Base-by-base conservation (phyloP, 306 rosid genomes). In the Oxytropis ochrocephala region DNA sequence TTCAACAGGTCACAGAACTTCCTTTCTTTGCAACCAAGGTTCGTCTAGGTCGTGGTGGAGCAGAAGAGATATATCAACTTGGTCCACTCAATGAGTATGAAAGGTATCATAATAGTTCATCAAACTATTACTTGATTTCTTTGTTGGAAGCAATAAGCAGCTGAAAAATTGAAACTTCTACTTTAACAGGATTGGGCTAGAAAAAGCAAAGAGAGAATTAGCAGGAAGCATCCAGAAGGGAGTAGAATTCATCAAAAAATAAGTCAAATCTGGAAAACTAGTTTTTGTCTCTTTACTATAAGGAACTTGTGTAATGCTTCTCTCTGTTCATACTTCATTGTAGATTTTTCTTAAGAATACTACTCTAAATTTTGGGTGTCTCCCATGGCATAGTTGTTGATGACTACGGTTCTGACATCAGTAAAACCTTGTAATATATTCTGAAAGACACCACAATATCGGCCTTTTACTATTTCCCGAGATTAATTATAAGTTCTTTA, bases 1-100 rank as follows among this genome's bases (percentile, higher is more conserved):
- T 68, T 27, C 50, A 38, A 75, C 61, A 92, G 96, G 98, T 92
- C 64, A 92, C 98, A 0, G 98, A 92, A 76, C 95, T 92, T 69
- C 96, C 98, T 38, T 92, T 75, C 90, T 89, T 92, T 43, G 96
- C 98, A 64, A 77, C 90, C 64, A 92, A 89, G 79, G 95, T 92
- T 10, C 88, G 92, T 39, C 86, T 92, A 19, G 98, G 96, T 70
- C 96, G 95, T 12, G 63, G 46, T 9, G 98, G 98, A 61, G 96
- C 78, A 4, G 96, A 89, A 78, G 98, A 89, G 78, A 68, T 92
- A 16, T 83, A 71, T 49, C 86, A 87, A 69, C 83, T 92, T 0
- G 96, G 95, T 53, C 98, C 96, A 56, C 72, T 92, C 64, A 89
- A 89, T 41, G 92, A 89, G 82, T 89, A 89, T 57, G 98, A 89